A percentile compares a stretch with the other conserved stretches of the same genome.
Conservation (phyloP, 2,329 filamentous ascomycete genomes). For the Penicillium paneum region DNA sequence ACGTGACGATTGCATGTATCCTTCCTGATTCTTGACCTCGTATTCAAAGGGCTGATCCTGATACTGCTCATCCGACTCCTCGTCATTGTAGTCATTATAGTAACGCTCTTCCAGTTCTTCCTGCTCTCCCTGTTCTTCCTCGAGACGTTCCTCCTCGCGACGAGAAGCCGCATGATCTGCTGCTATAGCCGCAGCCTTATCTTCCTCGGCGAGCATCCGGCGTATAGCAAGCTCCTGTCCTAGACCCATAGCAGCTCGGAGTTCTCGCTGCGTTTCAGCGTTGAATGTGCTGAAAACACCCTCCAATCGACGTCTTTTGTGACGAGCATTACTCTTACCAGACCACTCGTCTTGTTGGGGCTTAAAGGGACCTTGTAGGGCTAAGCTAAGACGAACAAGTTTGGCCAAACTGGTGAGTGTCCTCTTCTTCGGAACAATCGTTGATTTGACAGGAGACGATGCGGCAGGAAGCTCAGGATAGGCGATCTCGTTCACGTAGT, state of each 20-base stretch:
- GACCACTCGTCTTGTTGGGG: conserved; percentile 15
- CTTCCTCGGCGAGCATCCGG: conserved; percentile 20
- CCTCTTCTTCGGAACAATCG: conserved; percentile 14
- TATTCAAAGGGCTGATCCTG: not conserved
- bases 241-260: conserved; percentile 42
- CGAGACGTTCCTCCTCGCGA: not conserved
- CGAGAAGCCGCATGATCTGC: conserved; percentile 3
- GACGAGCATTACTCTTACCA: conserved; percentile 2
- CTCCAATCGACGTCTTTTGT: conserved; percentile 31
- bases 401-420: conserved; percentile 30
- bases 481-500: conserved; percentile 1
- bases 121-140: not conserved
- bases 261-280: conserved; percentile 37
- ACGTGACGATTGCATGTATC: not conserved
- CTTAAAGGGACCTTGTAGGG: conserved; percentile 35
- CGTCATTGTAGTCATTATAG: conserved; percentile 2
- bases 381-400: conserved; percentile 39
- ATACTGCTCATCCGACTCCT: conserved; percentile 7
- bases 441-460: conserved; percentile 8
- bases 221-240: conserved; percentile 44
- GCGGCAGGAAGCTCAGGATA: conserved; percentile 17
- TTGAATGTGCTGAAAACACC: conserved; percentile 39
- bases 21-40: conserved; percentile 5
- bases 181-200: conserved; percentile 6
- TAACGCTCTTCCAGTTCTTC: not conserved